These are phyloP conservation scores for Termitomyces sp. DNA, from an alignment of 768 basidiomycete genomes.

Conservation along the genomic window DNA sequence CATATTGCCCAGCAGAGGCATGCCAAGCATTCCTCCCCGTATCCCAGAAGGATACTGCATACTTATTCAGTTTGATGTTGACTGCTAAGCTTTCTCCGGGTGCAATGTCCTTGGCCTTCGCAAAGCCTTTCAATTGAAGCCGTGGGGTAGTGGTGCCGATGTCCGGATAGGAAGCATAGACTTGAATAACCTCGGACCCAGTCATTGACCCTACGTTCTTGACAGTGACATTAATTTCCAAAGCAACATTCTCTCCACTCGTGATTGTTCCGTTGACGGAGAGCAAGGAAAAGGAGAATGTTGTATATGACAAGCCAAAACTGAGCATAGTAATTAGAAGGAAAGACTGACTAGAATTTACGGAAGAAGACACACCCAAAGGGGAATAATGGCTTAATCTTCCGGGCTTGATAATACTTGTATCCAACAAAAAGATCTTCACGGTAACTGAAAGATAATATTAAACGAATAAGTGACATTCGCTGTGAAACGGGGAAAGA, in stretches of 20 bases:
- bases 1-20: slow-evolving; percentile 45
- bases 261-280: slow-evolving; percentile 24
- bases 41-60: slow-evolving; percentile 67
- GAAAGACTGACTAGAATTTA: background rate
- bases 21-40: slow-evolving; percentile 38
- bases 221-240: slow-evolving; percentile 42
- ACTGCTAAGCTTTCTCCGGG: slow-evolving; percentile 39
- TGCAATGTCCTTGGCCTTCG: slow-evolving; percentile 47
- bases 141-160: slow-evolving; percentile 47
- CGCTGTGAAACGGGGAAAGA: background rate
- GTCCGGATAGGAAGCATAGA: slow-evolving; percentile 54
- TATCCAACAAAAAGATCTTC: slow-evolving; percentile 69
- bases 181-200: slow-evolving; percentile 63
- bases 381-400: slow-evolving; percentile 53
- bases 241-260: slow-evolving; percentile 21
- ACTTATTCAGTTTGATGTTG: slow-evolving; percentile 51
- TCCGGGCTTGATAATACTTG: slow-evolving; percentile 55
- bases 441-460: slow-evolving; percentile 31
- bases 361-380: slow-evolving; percentile 43
- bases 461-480: background rate
- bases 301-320: slow-evolving; percentile 73
- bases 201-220: slow-evolving; percentile 46
- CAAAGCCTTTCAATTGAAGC: slow-evolving; percentile 61
- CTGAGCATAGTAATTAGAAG: slow-evolving; percentile 26
- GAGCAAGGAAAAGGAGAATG: slow-evolving; percentile 51